A percentile compares a stretch with the other conserved stretches of the same genome.
Conservation (phyloP, 176 grass and related monocot species). For the Bolboschoenus planiculmis region DNA sequence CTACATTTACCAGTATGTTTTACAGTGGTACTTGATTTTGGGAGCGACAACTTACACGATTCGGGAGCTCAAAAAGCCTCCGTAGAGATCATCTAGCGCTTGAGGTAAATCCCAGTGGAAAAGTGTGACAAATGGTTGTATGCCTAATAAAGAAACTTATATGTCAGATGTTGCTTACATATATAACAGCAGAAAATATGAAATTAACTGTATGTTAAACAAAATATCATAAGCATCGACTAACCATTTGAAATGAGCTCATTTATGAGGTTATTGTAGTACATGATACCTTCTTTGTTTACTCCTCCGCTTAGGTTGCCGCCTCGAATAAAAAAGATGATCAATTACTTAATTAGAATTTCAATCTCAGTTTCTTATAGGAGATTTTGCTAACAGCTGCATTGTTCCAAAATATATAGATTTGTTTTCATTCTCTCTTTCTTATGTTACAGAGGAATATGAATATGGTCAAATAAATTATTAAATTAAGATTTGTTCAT, state of each 20-base stretch:
- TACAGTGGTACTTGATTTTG: neutral
- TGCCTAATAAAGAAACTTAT: slow-evolving; percentile 27
- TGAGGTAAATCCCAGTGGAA: slow-evolving; percentile 91
- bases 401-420: neutral
- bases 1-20: neutral
- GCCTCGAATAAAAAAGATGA: slow-evolving; percentile 27
- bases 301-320: slow-evolving; percentile 61
- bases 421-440: neutral
- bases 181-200: neutral
- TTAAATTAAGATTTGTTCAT: neutral
- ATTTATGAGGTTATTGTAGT: slow-evolving; percentile 76
- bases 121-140: slow-evolving; percentile 79
- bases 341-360: neutral
- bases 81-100: slow-evolving; percentile 60
- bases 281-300: slow-evolving; percentile 70
- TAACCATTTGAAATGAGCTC: slow-evolving; percentile 67
- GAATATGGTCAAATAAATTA: neutral
- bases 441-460: neutral
- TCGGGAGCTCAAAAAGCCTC: slow-evolving; percentile 54
- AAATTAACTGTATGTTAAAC: neutral
- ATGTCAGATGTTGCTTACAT: neutral
- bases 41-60: slow-evolving; percentile 55
- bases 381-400: neutral
- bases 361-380: neutral
- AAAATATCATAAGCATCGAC: neutral